Conservation (phyloP, 352 stramenopile genomes). For the Phytophthora cryptogea region DNA sequence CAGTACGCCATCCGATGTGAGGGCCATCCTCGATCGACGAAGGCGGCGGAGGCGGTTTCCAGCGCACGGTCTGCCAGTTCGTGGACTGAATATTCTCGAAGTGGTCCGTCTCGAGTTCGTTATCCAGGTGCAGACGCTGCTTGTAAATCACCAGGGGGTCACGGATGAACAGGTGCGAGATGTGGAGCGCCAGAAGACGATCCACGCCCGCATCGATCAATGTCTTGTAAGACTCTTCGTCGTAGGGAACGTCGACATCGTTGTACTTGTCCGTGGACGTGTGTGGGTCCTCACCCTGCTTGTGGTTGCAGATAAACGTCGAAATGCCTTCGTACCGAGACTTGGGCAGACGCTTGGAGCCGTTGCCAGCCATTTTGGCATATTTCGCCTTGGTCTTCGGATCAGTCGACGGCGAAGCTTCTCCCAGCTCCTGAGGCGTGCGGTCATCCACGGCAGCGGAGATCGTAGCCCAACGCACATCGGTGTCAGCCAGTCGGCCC, state of each 20-base stretch:
- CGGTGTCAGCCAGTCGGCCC: constrained; percentile 91
- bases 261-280: constrained; percentile 89
- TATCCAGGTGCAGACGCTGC: constrained; percentile 87
- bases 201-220: constrained; percentile 94
- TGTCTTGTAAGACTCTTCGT: constrained; percentile 93
- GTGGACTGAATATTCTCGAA: constrained; percentile 99
- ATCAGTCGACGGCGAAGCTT: constrained; percentile 45
- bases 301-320: constrained; percentile 92
- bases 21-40: constrained; percentile 31
- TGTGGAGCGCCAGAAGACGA: constrained; percentile 95
- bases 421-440: constrained; percentile 79
- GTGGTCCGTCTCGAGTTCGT: constrained; percentile 91
- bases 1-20: constrained; percentile 87
- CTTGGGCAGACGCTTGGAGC: constrained; percentile 94
- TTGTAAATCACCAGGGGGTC: constrained; percentile 97
- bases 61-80: constrained; percentile 99
- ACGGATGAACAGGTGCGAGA: constrained; percentile 99
- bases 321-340: constrained; percentile 93
- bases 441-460: constrained; percentile 97
- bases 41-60: constrained; percentile 97
- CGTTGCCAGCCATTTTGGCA: constrained; percentile 93
- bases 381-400: constrained; percentile 70
- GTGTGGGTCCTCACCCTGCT: constrained; percentile 76
- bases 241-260: constrained; percentile 96
- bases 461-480: constrained; percentile 97